These are phyloP conservation scores for Croton setiger DNA, from an alignment of 441 rosid genomes.

Conservation along the genomic window DNA sequence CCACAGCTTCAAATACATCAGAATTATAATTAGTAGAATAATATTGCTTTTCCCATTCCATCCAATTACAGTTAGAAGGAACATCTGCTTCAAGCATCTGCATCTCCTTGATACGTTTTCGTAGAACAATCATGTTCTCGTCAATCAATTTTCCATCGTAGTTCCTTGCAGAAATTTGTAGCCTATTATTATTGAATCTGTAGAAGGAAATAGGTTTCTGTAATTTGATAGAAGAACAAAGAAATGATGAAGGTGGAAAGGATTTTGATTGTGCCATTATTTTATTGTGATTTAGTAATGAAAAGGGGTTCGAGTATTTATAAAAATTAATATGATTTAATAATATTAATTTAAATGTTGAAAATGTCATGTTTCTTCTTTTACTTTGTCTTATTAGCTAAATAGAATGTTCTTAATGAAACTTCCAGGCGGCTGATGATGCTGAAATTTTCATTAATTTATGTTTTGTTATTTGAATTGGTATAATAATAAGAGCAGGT, in stretches of 20 bases:
- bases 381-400: neutral
- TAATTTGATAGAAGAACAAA: neutral
- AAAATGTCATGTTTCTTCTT: neutral
- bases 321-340: too few species aligned
- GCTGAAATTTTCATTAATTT: too few species aligned
- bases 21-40: slow-evolving; percentile 42
- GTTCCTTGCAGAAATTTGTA: slow-evolving; percentile 7
- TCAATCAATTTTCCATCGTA: slow-evolving; percentile 39
- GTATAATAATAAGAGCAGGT: neutral
- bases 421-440: too few species aligned
- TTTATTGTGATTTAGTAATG: neutral
- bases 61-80: slow-evolving; percentile 54
- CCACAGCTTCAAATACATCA: slow-evolving; percentile 39
- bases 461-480: neutral
- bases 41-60: slow-evolving; percentile 66
- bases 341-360: too few species aligned
- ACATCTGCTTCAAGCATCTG: slow-evolving; percentile 51
- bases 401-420: neutral
- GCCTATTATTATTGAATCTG: neutral
- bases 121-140: slow-evolving; percentile 50
- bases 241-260: slow-evolving; percentile 1
- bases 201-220: neutral
- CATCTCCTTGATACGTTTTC: slow-evolving; percentile 56
- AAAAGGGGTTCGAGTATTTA: neutral
- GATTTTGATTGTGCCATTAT: neutral